Percentiles rank a stretch among this genome's conserved stretches.
These are phyloP conservation scores for Novakomyces olei DNA, from an alignment of 805 yeast species.

Conservation along the genomic window DNA sequence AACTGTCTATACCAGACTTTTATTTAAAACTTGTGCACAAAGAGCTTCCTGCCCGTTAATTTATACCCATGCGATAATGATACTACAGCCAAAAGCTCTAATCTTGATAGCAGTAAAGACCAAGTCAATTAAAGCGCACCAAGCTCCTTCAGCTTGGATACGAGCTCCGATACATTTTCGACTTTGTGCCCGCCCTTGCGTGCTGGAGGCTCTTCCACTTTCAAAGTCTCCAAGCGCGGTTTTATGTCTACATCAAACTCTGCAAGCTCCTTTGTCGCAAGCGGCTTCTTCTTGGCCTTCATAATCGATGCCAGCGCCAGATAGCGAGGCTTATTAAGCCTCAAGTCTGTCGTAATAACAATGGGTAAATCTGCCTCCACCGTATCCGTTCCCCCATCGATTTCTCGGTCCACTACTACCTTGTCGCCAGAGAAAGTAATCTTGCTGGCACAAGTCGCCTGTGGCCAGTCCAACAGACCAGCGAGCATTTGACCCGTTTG, in stretches of 20 bases:
- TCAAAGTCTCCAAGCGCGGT: conserved; percentile 39
- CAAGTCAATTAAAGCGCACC: conserved; percentile 46
- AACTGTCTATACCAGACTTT: too few species aligned
- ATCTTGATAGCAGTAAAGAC: too few species aligned
- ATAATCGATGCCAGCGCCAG: conserved; percentile 90
- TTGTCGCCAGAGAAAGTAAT: conserved; percentile 35
- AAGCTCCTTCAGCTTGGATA: conserved; percentile 51
- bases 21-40: too few species aligned
- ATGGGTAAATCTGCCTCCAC: conserved; percentile 58
- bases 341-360: conserved; percentile 76
- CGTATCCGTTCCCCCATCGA: conserved; percentile 86
- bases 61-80: too few species aligned
- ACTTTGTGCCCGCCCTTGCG: conserved; percentile 71
- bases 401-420: conserved; percentile 65
- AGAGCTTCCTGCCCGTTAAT: too few species aligned
- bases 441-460: conserved; percentile 83
- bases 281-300: conserved; percentile 96
- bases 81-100: too few species aligned
- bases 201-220: conserved; percentile 46
- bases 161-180: conserved; percentile 56
- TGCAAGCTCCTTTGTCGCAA: conserved; percentile 38
- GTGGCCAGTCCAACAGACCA: conserved; percentile 85
- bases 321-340: conserved; percentile 86
- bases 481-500: conserved; percentile 96
- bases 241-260: conserved; percentile 50